A percentile compares a stretch with the other conserved stretches of the same genome.
These are phyloP conservation scores for Xylaria telfairii DNA, from an alignment of 495 filamentous ascomycete genomes.

Conservation along the genomic window DNA sequence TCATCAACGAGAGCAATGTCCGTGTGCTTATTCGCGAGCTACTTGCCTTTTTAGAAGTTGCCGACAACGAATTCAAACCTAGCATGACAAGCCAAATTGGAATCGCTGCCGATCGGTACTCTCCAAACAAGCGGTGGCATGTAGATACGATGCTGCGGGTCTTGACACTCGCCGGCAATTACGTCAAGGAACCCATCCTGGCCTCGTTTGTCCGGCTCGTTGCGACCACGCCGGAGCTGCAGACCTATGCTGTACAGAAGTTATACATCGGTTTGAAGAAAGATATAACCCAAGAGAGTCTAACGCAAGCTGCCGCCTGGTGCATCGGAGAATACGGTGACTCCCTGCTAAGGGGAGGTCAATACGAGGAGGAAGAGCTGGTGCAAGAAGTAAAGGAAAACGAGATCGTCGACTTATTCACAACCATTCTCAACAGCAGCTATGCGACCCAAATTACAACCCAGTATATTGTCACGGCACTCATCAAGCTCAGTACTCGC, in stretches of 20 bases:
- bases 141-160: conserved; percentile 97
- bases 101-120: conserved; percentile 92
- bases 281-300: conserved; percentile 94
- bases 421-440: conserved; percentile 88
- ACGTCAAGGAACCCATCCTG: conserved; percentile 96
- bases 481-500: conserved; percentile 94
- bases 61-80: conserved; percentile 98
- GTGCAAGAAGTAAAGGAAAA: conserved; percentile 88
- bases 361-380: conserved; percentile 94
- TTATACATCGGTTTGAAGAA: conserved; percentile 88
- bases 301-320: conserved; percentile 95
- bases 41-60: conserved; percentile 92
- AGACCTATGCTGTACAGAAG: conserved; percentile 96
- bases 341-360: conserved; percentile 80
- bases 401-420: conserved; percentile 90
- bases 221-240: conserved; percentile 90
- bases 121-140: conserved; percentile 97
- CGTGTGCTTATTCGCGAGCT: conserved; percentile 90
- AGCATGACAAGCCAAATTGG: conserved; percentile 97
- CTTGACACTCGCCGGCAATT: conserved; percentile 90
- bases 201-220: conserved; percentile 96
- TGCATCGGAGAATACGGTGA: conserved; percentile 98
- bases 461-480: conserved; percentile 93
- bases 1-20: conserved; percentile 96
- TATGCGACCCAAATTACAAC: conserved; percentile 87